A percentile compares a stretch with the other conserved stretches of the same genome.
Conservation (phyloP, 805 yeast genomes). For the Alloascoidea hylecoeti region DNA sequence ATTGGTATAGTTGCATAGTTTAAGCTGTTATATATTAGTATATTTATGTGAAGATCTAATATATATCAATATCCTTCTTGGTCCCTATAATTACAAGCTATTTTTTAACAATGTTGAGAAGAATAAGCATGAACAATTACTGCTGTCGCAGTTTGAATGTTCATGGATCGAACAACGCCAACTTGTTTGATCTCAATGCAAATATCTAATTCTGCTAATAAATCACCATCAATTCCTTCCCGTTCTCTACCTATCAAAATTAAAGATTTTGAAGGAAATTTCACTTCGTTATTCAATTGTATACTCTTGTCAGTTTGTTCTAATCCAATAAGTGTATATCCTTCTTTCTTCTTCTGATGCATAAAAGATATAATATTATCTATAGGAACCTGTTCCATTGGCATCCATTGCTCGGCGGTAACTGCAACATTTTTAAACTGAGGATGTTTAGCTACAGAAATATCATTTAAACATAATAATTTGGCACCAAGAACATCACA, state of each 20-base stretch:
- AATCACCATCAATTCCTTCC: conserved; percentile 83
- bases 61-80: conserved; percentile 2
- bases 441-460: conserved; percentile 41
- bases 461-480: conserved; percentile 60
- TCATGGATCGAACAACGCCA: conserved; percentile 91
- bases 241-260: conserved; percentile 76
- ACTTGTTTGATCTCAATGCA: conserved; percentile 87
- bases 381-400: conserved; percentile 63
- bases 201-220: conserved; percentile 67
- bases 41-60: not conserved
- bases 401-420: conserved; percentile 94
- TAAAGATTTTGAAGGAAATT: conserved; percentile 70
- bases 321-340: conserved; percentile 77
- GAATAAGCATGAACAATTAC: conserved; percentile 88
- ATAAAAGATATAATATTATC: conserved; percentile 41
- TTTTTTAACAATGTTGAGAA: conserved; percentile 44
- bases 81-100: too few species aligned
- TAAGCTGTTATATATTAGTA: too few species aligned
- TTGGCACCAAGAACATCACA: conserved; percentile 92
- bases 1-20: too few species aligned
- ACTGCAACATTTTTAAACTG: conserved; percentile 85
- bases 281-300: conserved; percentile 42
- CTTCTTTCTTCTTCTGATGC: conserved; percentile 47
- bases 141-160: conserved; percentile 93
- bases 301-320: conserved; percentile 91